Evolutionary conservation across 768 basidiomycete species (phyloP).

Genomic region (Podaxis mareebaensis): DNA sequence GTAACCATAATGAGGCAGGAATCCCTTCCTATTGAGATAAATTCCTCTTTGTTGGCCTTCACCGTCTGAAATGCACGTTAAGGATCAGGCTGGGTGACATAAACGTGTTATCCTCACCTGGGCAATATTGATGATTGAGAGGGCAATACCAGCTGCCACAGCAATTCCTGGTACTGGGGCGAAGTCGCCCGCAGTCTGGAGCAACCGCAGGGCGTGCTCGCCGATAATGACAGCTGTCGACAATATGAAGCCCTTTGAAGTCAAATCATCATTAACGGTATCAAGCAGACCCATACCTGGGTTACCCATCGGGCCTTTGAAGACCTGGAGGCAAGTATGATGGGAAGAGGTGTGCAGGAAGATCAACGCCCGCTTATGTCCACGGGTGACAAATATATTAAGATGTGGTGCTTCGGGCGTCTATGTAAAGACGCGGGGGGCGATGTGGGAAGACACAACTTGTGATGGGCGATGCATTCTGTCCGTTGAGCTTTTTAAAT

Average conservation of each 20-base stretch:
- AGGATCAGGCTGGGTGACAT: neutral
- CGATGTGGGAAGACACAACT: neutral
- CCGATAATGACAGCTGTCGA: neutral
- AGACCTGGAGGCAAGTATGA: neutral
- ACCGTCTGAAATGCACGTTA: neutral
- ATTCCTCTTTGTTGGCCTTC: constrained; percentile 4
- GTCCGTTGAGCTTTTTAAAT: neutral
- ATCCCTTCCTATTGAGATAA: constrained; percentile 6
- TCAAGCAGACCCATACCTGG: neutral
- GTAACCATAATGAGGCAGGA: constrained; percentile 7
- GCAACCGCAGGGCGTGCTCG: neutral
- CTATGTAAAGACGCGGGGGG: too few species aligned
- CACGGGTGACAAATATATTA: too few species aligned
- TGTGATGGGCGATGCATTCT: neutral
- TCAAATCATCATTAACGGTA: too few species aligned
- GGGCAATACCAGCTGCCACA: constrained; percentile 2
- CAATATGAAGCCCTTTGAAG: neutral
- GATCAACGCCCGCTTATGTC: neutral
- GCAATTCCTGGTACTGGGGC: constrained; percentile 8
- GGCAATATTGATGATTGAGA: neutral
- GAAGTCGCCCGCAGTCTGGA: neutral
- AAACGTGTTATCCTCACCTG: neutral
- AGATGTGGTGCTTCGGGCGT: too few species aligned
- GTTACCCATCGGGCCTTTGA: neutral
- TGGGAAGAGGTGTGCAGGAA: neutral